Evolutionary conservation across 2,329 filamentous ascomycete genomes (phyloP), one percentile per base, ranked within the genome.

Genomic region (Magnaporthiopsis rhizophila): DNA sequence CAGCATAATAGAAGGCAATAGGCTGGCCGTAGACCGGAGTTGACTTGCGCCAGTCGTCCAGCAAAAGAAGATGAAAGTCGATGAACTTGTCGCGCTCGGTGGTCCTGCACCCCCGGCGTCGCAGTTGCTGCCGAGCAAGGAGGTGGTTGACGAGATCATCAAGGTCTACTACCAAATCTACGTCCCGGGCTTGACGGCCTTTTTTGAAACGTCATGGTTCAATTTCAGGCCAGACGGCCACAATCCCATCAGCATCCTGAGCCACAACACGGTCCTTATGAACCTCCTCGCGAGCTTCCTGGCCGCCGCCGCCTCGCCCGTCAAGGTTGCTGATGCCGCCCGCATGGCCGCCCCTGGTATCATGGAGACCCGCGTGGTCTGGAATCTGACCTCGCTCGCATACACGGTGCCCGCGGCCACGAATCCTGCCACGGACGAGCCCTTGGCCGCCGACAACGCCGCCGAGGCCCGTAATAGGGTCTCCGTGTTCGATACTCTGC

Each of bases 201-300:
- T 95, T 67, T 84, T 96, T 67, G 93, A 97, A 74, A 90, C 91
- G 8, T 83, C 82, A 34, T 98, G 93, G 93, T 97, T 91, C 77
- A 85, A 80, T 66, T 79, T 81, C 50, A 76, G 76, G 64, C 74
- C 78, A 61, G 73, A 73, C 60, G 81, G 80, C 53, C 66, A 74
- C 18, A 75, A 78, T 65, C 74, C 78, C 62, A 73, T 77, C 56
- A 78, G 76, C 71, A 72, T 79, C n/a, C 76, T 86, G 65, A 78
- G 78, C 64, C 75, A 78, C 62, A 80, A 89, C 71, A 77, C 80
- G 34, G 77, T 79, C 34, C 78, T 91, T n/a, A 80, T 89, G 69
- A 85, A 87, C 63, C 83, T 88, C 66, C 85, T 93, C 72, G 83
- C 83, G 7, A 82, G 84, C 21, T 88, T 93, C 68, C 80, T 92